Evolutionary conservation across 1,284 basidiomycete species (phyloP).

Genomic region (Ceratobasidium sp.): DNA sequence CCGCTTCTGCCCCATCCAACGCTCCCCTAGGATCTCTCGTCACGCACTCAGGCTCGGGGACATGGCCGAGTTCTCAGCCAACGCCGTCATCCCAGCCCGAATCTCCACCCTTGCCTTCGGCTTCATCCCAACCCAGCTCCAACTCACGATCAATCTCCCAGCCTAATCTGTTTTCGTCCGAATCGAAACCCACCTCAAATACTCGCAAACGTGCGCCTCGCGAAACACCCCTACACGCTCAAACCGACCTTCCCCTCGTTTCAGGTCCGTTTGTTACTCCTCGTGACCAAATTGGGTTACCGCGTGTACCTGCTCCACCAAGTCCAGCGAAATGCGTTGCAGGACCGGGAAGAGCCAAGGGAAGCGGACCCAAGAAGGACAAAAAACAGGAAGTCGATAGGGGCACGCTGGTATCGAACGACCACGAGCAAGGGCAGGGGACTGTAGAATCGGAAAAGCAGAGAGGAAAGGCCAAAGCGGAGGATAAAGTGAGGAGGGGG

Average conservation of each 20-base stretch:
- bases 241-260: slow-evolving; percentile 15
- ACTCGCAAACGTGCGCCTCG: slow-evolving; percentile 22
- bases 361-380: background rate
- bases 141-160: background rate
- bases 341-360: background rate
- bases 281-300: slow-evolving; percentile 23
- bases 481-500: background rate
- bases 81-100: background rate
- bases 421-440: background rate
- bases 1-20: background rate
- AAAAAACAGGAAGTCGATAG: background rate
- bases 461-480: too few relatives aligned
- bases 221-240: background rate
- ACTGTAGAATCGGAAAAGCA: background rate
- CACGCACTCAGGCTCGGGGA: background rate
- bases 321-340: background rate
- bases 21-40: background rate
- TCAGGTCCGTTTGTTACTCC: slow-evolving; percentile 24
- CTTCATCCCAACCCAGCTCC: background rate
- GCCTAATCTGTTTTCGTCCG: slow-evolving; percentile 3
- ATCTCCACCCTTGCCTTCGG: background rate
- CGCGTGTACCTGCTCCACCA: slow-evolving; percentile 10
- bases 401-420: background rate
- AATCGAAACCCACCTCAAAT: background rate
- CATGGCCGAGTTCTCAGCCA: slow-evolving; percentile 1